Evolutionary conservation across 257 asterid species (phyloP), one percentile per base, ranked within the genome.

Genomic region (Solanum tacnaense): DNA sequence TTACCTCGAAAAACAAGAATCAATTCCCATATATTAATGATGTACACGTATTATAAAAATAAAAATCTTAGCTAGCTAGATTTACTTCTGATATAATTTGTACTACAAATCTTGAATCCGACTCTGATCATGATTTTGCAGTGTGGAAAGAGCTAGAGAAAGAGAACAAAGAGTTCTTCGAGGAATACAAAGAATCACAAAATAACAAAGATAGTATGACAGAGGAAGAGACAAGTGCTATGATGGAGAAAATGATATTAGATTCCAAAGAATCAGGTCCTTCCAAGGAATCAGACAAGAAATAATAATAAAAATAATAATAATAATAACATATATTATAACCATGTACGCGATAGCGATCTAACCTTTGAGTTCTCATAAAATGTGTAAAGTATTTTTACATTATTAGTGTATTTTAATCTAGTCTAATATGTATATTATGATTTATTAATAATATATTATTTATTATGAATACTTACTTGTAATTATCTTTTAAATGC

Each of bases 101-200:
- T 49, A 65, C 6, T n/a, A 4, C 5, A 1, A 67, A 67, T 67
- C 0, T 1, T 67, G 20, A 67, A 25, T 67, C 0, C 34, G 7
- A 13, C 16, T 65, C 7, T 60, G 13, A 23, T 21, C 9, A 20
- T 20, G 0, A 23, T 15, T 7, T 56, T 76, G 91, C 92, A 92
- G 94, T 92, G 60, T 92, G 94, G 94, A 91, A 81, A 21, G 94
- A 92, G 88, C 72, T 92, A 15, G 93, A 88, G 90, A 92, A 92
- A 84, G 94, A 88, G 78, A 92, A 92, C 87, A 88, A 91, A 84
- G 93, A 89, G 65, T 91, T 92, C 89, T 92, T 92, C 32, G 90
- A 92, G 60, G 86, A 87, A 20, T 92, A 92, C 52, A 34, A 88
- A 31, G 88, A 85, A 86, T 91, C 92, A 38, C 93, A 87, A 86